These are phyloP conservation scores for Hypoxylon sp. DNA, from an alignment of 2,329 filamentous ascomycete genomes.

Conservation along the genomic window DNA sequence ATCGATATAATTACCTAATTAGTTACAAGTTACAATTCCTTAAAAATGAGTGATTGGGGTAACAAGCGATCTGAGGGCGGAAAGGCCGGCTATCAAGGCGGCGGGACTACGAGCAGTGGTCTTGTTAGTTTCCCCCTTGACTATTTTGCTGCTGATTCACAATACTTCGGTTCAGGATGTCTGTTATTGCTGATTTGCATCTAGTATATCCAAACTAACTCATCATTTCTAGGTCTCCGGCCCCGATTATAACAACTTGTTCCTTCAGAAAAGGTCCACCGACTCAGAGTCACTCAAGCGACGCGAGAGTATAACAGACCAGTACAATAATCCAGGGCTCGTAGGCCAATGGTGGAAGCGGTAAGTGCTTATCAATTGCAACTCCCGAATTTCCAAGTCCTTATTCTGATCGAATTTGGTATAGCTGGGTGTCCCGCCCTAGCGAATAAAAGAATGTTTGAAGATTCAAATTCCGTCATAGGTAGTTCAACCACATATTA, in stretches of 20 bases:
- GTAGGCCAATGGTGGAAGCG: slow-evolving; percentile 31
- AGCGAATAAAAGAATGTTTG: neutral
- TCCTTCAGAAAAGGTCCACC: slow-evolving; percentile 27
- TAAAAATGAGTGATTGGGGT: slow-evolving; percentile 25
- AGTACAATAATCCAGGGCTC: slow-evolving; percentile 25
- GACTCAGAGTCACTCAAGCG: slow-evolving; percentile 26
- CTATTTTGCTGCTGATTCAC: neutral
- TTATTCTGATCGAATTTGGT: neutral
- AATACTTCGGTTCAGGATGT: too few species aligned
- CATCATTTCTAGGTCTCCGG: slow-evolving; percentile 23
- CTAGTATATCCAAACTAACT: neutral
- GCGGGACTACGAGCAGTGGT: slow-evolving; percentile 7
- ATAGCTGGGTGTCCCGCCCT: slow-evolving; percentile 27
- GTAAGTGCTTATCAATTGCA: slow-evolving; percentile 8
- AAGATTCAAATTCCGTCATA: neutral
- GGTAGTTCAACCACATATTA: neutral
- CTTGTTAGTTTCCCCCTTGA: slow-evolving; percentile 14
- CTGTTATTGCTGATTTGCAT: neutral
- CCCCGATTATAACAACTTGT: slow-evolving; percentile 31
- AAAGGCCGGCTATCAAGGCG: slow-evolving; percentile 32
- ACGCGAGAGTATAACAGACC: slow-evolving; percentile 34
- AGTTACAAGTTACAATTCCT: neutral
- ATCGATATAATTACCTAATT: too few species aligned
- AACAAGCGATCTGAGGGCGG: slow-evolving; percentile 20
- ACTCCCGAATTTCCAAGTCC: neutral